Percentiles rank a stretch among this genome's conserved stretches.
These are phyloP conservation scores for Colletotrichum truncatum DNA, from an alignment of 2,329 filamentous ascomycete species.

Conservation along the genomic window DNA sequence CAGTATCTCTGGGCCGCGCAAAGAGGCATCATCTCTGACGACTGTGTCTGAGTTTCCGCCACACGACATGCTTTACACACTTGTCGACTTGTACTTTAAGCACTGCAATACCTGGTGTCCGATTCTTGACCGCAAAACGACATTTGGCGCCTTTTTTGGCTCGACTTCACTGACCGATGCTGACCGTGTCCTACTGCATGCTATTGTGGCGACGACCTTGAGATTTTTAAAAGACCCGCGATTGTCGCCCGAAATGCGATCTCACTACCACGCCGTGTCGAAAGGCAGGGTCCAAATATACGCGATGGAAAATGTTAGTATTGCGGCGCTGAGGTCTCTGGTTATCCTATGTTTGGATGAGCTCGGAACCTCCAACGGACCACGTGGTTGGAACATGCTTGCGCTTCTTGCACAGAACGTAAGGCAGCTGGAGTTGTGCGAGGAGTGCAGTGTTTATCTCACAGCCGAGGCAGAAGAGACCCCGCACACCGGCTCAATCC, in stretches of 20 bases:
- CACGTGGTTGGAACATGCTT: slow-evolving; percentile 51
- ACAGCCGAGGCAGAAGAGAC: slow-evolving; percentile 41
- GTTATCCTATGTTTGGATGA: slow-evolving; percentile 53
- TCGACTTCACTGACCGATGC: slow-evolving; percentile 49
- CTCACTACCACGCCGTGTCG: slow-evolving; percentile 49
- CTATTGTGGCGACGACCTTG: slow-evolving; percentile 53
- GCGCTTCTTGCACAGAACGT: slow-evolving; percentile 49
- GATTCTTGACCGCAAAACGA: slow-evolving; percentile 53
- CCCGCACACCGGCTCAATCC: slow-evolving; percentile 44
- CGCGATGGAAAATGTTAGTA: slow-evolving; percentile 50
- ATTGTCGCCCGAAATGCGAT: slow-evolving; percentile 45
- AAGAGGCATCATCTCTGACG: slow-evolving; percentile 41
- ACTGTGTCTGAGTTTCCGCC: slow-evolving; percentile 62
- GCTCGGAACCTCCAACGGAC: slow-evolving; percentile 52
- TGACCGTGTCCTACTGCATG: slow-evolving; percentile 51
- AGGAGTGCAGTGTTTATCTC: slow-evolving; percentile 49
- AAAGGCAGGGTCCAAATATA: slow-evolving; percentile 51
- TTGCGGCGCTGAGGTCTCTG: slow-evolving; percentile 48
- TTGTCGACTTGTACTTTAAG: slow-evolving; percentile 71
- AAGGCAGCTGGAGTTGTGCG: slow-evolving; percentile 48
- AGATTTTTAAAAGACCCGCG: slow-evolving; percentile 51
- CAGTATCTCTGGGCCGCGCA: slow-evolving; percentile 20
- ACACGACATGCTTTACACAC: slow-evolving; percentile 66
- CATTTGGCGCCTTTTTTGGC: slow-evolving; percentile 50
- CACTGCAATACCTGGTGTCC: slow-evolving; percentile 70